These are phyloP conservation scores for Xylariaceae sp. DNA, from an alignment of 2,329 filamentous ascomycete genomes.

Conservation along the genomic window DNA sequence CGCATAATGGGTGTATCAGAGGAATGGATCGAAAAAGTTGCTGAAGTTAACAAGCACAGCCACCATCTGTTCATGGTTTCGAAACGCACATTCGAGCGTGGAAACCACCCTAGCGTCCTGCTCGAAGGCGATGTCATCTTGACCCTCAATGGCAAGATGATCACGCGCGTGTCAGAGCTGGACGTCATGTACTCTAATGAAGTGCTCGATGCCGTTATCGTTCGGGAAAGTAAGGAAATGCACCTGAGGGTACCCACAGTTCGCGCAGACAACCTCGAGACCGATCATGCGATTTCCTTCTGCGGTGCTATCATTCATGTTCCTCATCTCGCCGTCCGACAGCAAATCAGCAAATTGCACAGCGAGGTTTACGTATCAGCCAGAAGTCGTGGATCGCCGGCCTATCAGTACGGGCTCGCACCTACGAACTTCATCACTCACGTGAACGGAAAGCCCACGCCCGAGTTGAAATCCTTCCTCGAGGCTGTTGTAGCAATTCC, in stretches of 20 bases:
- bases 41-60: slow-evolving; percentile 79
- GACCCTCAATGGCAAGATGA: slow-evolving; percentile 83
- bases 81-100: slow-evolving; percentile 70
- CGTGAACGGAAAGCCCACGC: slow-evolving; percentile 83
- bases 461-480: slow-evolving; percentile 75
- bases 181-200: slow-evolving; percentile 95
- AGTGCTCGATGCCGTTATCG: slow-evolving; percentile 73
- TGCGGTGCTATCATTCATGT: slow-evolving; percentile 90
- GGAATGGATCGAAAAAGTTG: slow-evolving; percentile 89
- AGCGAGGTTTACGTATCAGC: slow-evolving; percentile 95
- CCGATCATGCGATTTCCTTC: slow-evolving; percentile 85
- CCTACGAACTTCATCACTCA: slow-evolving; percentile 97
- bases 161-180: slow-evolving; percentile 87
- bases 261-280: slow-evolving; percentile 84
- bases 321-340: slow-evolving; percentile 91
- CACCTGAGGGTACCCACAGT: slow-evolving; percentile 76
- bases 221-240: slow-evolving; percentile 78
- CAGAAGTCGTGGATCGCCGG: slow-evolving; percentile 72
- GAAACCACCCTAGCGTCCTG: slow-evolving; percentile 50
- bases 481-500: slow-evolving; percentile 78
- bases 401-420: slow-evolving; percentile 85
- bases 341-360: slow-evolving; percentile 95
- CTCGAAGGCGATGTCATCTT: slow-evolving; percentile 90
- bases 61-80: slow-evolving; percentile 98
- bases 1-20: slow-evolving; percentile 96